Percentiles rank a stretch among this genome's conserved stretches.
Conservation (phyloP, 225 moss, liverwort and hornwort genomes). For the Antitrichia curtipendula region DNA sequence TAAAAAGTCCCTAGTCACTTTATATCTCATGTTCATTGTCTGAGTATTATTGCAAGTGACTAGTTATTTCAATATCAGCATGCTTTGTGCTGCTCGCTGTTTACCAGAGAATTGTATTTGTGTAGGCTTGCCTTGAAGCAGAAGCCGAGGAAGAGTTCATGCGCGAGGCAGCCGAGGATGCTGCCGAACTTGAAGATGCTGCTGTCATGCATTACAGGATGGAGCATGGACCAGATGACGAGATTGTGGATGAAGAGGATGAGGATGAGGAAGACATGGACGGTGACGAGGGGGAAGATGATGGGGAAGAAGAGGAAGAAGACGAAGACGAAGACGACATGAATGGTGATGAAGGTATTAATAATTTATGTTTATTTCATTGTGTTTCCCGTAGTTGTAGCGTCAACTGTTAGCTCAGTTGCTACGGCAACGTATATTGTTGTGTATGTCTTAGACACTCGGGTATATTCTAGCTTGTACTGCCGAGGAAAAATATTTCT, state of each 20-base stretch:
- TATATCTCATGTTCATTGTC: neutral
- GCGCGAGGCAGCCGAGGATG: conserved; percentile 94
- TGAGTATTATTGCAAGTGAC: neutral
- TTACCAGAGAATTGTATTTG: neutral
- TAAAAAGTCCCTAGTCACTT: neutral
- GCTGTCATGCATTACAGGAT: conserved; percentile 94
- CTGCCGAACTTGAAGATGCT: conserved; percentile 88
- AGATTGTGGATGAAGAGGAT: conserved; percentile 81
- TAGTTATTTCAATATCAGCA: neutral
- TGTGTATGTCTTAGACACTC: neutral
- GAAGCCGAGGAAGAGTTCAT: conserved; percentile 87
- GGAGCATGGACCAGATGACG: conserved; percentile 85
- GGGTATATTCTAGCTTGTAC: neutral
- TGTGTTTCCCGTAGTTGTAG: neutral
- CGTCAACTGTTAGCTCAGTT: neutral
- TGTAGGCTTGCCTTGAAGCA: conserved; percentile 58
- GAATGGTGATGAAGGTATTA: conserved; percentile 65
- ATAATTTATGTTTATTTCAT: neutral
- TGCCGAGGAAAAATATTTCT: neutral
- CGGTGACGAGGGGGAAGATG: conserved; percentile 76
- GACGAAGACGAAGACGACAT: conserved; percentile 96
- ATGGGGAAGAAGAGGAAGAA: conserved; percentile 91
- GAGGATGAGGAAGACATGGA: conserved; percentile 81
- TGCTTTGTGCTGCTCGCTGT: neutral
- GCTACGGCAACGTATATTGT: neutral